Base-by-base conservation (phyloP, 163 green algal genomes). In the Smithsoniella earleae region DNA sequence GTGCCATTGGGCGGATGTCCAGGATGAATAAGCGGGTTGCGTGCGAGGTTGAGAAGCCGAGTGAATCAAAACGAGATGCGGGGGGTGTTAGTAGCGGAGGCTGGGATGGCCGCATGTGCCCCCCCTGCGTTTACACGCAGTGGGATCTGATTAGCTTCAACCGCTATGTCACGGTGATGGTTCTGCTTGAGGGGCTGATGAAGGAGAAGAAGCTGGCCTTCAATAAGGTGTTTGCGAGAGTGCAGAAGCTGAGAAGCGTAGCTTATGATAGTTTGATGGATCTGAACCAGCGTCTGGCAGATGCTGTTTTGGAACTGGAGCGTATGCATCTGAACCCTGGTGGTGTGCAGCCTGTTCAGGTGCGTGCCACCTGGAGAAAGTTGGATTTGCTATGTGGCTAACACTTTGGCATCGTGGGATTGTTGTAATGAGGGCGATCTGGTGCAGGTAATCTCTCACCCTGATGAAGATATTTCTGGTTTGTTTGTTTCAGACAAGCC, bases 231-330 rank as follows among this genome's bases (percentile, higher is more conserved):
- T n/a, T 69, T 30, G 58, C 31, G 16, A 30, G 25, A 34, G 34
- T 69, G 8, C 27, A 30, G 34, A 69, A 69, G 58, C 18, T 16
- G 22, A 33, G 25, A 34, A 18, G n/a, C 13, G 58, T 25, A 28
- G 58, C 58, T 45, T 30, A 13, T 25, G 58, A 69, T 43, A 6
- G 16, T 38, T 13, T 69, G 34, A 30, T 43, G 16, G 58, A 69
- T 25, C 58, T 45, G 25, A 43, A 69, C 25, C 58, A 69, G 25
- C 58, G 58, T 3, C 25, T 69, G 3, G 25, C 20, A 38, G 58
- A 69, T 43, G 58, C 58, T 28, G 58, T 36, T 8, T 18, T n/a
- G 27, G 58, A 69, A 34, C 25, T 69, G 25, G 27, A 69, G 38
- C 30, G 58, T 30, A 36, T 69, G 31, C 25, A 49, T 22, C 13